Evolutionary conservation across 768 basidiomycete genomes (phyloP), one percentile per base, ranked within the genome.

Genomic region (Pseudohyphozyma bogoriensis): DNA sequence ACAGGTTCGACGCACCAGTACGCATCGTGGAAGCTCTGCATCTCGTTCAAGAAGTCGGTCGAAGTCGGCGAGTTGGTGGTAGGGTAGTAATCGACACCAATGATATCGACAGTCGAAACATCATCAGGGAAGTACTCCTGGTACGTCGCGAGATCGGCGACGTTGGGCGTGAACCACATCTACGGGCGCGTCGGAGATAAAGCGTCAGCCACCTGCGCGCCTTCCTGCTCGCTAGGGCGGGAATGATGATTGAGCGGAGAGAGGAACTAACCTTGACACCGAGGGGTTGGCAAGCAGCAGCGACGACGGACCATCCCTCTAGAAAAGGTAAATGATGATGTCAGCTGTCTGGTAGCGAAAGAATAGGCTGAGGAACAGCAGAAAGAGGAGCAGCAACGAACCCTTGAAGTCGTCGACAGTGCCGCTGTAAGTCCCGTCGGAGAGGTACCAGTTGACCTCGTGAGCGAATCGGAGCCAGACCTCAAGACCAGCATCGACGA

Each of bases 401-500:
- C 6, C 63, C 63, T 68, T 67, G 60, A 70, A 70, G 58, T 68
- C 65, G 20, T 51, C 52, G 36, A 55, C 60, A 42, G 44, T 55
- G 51, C 69, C 69, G n/a, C 45, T 40, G 63, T 70, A 67, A 29
- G 69, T 68, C 10, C 65, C 65, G 60, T 69, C 68, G 9, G 36
- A 37, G 57, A n/a, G 68, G 57, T 69, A 67, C 58, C 63, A 69
- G 67, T 67, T 67, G 52, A 67, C 60, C 49, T 68, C 69, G 59
- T 69, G 66, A 7, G 57, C 69, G 52, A 70, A 68, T n/a, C 69
- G 69, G 26, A 70, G 68, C 68, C 69, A 69, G 55, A 70, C 69
- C 55, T 69, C 68, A 59, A 70, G 54, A 28, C 69, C 69, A n/a
- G 59, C 42, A 59, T 70, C 69, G 45, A 65, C 67, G 66, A 67